Base-by-base conservation (phyloP, 2,329 filamentous ascomycete genomes). In the Chaetomiaceae sp. region DNA sequence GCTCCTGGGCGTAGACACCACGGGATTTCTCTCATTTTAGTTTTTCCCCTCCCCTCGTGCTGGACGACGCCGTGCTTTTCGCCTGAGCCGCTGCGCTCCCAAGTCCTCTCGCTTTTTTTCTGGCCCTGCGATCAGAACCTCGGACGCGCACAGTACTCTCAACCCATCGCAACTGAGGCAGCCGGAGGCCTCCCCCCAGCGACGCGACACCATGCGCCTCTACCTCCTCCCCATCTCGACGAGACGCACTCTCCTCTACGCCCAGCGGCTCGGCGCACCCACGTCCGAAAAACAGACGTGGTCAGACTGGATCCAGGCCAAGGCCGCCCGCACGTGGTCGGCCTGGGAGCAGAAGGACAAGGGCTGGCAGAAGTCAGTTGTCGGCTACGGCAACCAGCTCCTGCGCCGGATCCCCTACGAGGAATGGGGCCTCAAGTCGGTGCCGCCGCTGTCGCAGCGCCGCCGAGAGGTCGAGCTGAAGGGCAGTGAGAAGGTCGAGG, bases 341-440 rank as follows among this genome's bases (percentile, higher is more conserved):
- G 73, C 75, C 52, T 97, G 92, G 91, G 93, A 97, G 70, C 83
- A 86, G 66, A 86, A 85, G 59, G 83, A 91, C 16, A 76, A 76
- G 39, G 87, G 88, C 48, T 97, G 93, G 93, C 89, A 96, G 74
- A 89, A 86, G 65, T 82, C 82, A 60, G 77, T 96, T 17, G 92
- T 93, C 46, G 77, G 79, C 53, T 95, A 92, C 68, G 93, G 93
- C 50, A 96, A 99, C 70, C 75, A 82, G 43, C 82, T 89, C 14
- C 81, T 99, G 55, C 84, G 88, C 61, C 82, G 89, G 56, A 95
- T 99, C 62, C 88, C 93, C 3, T 96, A 88, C 67, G 88, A 97
- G 70, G 93, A 99, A 84, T 99, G 93, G 93, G 90, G 89, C 0
- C 77, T 99, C 59, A 97, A 97, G 73, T 95, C 89, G 31, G 85